phyloP scores from a whole-genome alignment of 2,329 filamentous ascomycete species.

The Tolypocladium endophyticum region DNA sequence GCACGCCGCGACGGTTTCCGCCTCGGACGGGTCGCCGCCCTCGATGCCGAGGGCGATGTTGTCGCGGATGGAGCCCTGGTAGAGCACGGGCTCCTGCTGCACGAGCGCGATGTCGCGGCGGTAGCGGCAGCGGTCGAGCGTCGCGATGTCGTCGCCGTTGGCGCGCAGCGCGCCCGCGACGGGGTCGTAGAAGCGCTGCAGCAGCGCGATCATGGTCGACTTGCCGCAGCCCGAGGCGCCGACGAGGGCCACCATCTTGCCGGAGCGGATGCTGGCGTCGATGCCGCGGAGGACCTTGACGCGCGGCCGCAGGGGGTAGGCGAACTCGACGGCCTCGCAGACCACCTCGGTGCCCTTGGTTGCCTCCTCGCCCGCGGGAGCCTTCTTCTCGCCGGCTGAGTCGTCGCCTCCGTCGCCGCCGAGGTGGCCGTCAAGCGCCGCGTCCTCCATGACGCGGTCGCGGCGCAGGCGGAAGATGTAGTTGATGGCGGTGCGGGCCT shows the following conservation, averaged over 20 bases:
- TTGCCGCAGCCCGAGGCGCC: slow-evolving; percentile 50
- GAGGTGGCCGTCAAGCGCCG: slow-evolving; percentile 10
- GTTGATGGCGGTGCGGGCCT: slow-evolving; percentile 35
- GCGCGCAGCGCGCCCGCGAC: slow-evolving; percentile 16
- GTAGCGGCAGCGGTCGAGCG: slow-evolving; percentile 17
- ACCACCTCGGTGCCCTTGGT: slow-evolving; percentile 25
- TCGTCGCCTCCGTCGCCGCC: slow-evolving; percentile 9
- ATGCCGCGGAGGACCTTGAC: slow-evolving; percentile 26
- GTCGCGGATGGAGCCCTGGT: slow-evolving; percentile 41
- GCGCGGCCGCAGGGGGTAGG: slow-evolving; percentile 37
- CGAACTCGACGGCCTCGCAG: slow-evolving; percentile 44
- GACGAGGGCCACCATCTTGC: slow-evolving; percentile 43
- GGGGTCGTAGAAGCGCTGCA: slow-evolving; percentile 34
- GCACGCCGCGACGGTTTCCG: slow-evolving; percentile 37
- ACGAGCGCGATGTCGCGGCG: slow-evolving; percentile 26
- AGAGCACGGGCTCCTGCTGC: slow-evolving; percentile 30
- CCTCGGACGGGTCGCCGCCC: slow-evolving; percentile 17
- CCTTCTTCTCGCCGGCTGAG: not conserved
- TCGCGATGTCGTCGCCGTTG: slow-evolving; percentile 19
- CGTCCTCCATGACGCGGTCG: slow-evolving; percentile 18
- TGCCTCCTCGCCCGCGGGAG: not conserved
- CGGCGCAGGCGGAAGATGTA: slow-evolving; percentile 33
- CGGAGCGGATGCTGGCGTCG: slow-evolving; percentile 28
- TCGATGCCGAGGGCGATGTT: slow-evolving; percentile 42
- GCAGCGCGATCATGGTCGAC: slow-evolving; percentile 44